Evolutionary conservation across 1,284 basidiomycete species (phyloP).

Genomic region (Marasmius sp.): DNA sequence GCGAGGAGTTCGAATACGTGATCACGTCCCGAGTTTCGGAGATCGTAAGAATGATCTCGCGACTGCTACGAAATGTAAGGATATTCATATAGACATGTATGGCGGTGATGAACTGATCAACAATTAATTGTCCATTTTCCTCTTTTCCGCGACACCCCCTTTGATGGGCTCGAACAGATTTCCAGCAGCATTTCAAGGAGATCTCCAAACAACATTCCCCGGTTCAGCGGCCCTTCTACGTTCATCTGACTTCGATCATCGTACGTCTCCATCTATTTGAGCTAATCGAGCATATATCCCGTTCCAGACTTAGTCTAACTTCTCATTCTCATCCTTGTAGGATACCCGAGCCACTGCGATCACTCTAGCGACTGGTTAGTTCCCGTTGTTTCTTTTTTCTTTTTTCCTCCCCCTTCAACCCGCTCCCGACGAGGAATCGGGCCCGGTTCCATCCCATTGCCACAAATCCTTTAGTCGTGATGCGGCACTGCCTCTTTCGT

Average conservation of each 20-base stretch:
- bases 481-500: too few relatives aligned
- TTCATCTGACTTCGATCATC: constrained; percentile 69
- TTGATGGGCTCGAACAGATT: constrained; percentile 7
- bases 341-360: constrained; percentile 69
- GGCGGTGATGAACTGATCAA: neutral
- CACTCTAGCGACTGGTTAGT: constrained; percentile 60
- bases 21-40: constrained; percentile 63
- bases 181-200: constrained; percentile 17
- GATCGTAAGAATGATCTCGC: constrained; percentile 57
- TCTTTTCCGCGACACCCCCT: neutral
- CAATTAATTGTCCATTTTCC: neutral
- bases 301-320: neutral
- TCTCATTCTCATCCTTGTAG: constrained; percentile 31
- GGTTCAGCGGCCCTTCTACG: constrained; percentile 62
- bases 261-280: constrained; percentile 1
- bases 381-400: constrained; percentile 5
- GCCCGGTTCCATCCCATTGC: neutral
- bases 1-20: constrained; percentile 56
- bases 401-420: neutral
- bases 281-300: neutral
- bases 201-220: constrained; percentile 45
- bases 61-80: constrained; percentile 60
- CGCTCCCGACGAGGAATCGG: too few relatives aligned
- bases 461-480: neutral
- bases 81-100: neutral